Conservation (phyloP, 805 yeast genomes). For the Candida boleticola region DNA sequence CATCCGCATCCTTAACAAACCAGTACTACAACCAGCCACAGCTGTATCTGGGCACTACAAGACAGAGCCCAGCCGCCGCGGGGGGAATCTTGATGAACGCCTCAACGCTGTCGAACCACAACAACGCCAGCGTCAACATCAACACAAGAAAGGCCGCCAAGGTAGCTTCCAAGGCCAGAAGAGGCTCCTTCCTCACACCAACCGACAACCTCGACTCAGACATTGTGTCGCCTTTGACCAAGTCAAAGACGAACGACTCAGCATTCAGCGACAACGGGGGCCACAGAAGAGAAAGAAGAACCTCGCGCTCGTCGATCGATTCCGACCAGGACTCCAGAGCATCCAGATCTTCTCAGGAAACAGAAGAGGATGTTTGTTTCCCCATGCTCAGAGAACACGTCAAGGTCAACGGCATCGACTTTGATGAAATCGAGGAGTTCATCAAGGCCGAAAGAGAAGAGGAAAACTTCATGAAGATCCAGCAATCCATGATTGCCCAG, state of each 20-base stretch:
- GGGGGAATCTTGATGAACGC: conserved; percentile 23
- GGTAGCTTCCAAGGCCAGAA: conserved; percentile 15
- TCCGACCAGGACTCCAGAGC: conserved; percentile 71
- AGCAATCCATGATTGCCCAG: conserved; percentile 25
- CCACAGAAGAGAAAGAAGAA: conserved; percentile 28
- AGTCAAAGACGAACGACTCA: conserved; percentile 23
- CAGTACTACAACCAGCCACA: no score
- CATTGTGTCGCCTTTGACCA: conserved; percentile 27
- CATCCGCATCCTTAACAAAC: no score
- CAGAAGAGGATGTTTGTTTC: conserved; percentile 97
- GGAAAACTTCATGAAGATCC: conserved; percentile 23
- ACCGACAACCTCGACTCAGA: conserved; percentile 22
- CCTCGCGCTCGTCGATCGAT: conserved; percentile 44
- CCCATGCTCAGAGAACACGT: conserved; percentile 75
- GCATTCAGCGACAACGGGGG: conserved; percentile 12
- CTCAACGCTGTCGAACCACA: no score
- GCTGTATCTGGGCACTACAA: no score
- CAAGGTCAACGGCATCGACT: conserved; percentile 75
- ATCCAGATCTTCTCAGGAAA: conserved; percentile 79
- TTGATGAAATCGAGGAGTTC: conserved; percentile 85
- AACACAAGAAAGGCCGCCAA: conserved; percentile 17
- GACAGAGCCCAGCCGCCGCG: no score
- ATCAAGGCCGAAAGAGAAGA: conserved; percentile 59
- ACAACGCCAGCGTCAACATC: no score
- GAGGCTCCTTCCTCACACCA: conserved; percentile 2